Percentiles rank a stretch among this genome's conserved stretches.
Evolutionary conservation across 2,329 filamentous ascomycete species (phyloP).

Genomic region (Penicillium sp.): DNA sequence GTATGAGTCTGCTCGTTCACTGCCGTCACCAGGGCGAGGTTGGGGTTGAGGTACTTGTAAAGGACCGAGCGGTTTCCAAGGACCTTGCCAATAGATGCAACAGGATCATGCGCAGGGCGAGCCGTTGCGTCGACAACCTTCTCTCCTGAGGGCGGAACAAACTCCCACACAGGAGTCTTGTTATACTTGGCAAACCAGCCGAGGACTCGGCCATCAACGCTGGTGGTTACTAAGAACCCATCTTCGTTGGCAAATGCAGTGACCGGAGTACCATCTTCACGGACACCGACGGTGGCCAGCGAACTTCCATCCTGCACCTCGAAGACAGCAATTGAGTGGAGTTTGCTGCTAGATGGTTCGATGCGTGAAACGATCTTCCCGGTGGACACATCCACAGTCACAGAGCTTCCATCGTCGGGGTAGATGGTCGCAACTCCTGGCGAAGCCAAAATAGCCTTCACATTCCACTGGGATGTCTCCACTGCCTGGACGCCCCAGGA

Average conservation of each 20-base stretch:
- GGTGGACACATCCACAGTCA: constrained; percentile 42
- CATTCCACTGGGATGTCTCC: constrained; percentile 55
- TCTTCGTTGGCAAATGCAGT: constrained; percentile 24
- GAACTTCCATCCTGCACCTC: constrained; percentile 16
- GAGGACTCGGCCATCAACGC: constrained; percentile 34
- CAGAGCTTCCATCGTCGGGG: constrained; percentile 53
- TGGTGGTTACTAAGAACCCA: constrained; percentile 36
- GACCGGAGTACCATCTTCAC: constrained; percentile 30
- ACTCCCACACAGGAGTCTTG: constrained; percentile 57
- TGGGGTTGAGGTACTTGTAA: constrained; percentile 94
- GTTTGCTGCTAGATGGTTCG: constrained; percentile 16
- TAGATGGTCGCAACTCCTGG: constrained; percentile 53
- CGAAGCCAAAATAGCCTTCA: constrained; percentile 58
- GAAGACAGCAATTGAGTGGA: constrained; percentile 29
- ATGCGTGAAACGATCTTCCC: constrained; percentile 35
- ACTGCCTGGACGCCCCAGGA: constrained; percentile 65
- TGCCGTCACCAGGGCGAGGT: constrained; percentile 67
- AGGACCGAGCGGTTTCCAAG: constrained; percentile 84
- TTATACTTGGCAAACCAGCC: constrained; percentile 37
- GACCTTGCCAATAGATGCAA: constrained; percentile 90
- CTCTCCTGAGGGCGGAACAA: constrained; percentile 58
- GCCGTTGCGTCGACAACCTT: constrained; percentile 60
- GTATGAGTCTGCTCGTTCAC: constrained; percentile 47
- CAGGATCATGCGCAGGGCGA: constrained; percentile 67
- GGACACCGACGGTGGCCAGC: constrained; percentile 25